Percentiles rank a stretch among this genome's conserved stretches.
Conservation (phyloP, 2,329 filamentous ascomycete species). For the Periconia digitata region DNA sequence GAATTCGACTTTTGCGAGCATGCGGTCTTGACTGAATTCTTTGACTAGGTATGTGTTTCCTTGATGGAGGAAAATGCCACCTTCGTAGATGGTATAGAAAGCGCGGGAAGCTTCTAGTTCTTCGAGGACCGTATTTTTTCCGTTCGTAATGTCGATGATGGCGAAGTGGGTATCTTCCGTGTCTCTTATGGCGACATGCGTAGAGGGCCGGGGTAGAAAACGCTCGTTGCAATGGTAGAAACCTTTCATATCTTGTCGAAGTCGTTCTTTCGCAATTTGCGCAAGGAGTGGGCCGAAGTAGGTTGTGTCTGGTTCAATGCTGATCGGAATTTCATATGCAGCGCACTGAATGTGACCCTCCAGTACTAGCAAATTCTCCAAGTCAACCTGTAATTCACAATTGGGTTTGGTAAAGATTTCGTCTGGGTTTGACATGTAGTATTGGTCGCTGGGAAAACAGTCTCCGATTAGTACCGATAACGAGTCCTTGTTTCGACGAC, state of each 20-base stretch:
- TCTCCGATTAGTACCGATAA: constrained; percentile 88
- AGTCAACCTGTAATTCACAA: constrained; percentile 82
- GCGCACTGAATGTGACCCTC: constrained; percentile 97
- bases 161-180: constrained; percentile 92
- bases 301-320: constrained; percentile 68
- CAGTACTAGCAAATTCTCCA: constrained; percentile 86
- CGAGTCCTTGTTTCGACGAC: constrained; percentile 89
- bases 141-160: constrained; percentile 83
- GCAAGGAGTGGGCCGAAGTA: constrained; percentile 80
- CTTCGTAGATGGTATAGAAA: constrained; percentile 94
- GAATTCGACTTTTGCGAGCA: constrained; percentile 82
- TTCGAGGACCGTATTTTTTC: constrained; percentile 82
- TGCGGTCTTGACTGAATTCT: constrained; percentile 78
- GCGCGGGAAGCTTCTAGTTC: constrained; percentile 96
- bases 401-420: constrained; percentile 93
- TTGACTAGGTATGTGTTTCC: constrained; percentile 90
- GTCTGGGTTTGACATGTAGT: constrained; percentile 95
- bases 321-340: constrained; percentile 90
- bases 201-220: constrained; percentile 82
- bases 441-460: constrained; percentile 85
- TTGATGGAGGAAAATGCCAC: constrained; percentile 95
- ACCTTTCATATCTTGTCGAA: constrained; percentile 72
- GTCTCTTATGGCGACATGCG: constrained; percentile 83
- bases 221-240: constrained; percentile 90
- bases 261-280: constrained; percentile 70